Conservation (phyloP, 1,139 yeast species). For the Blastobotrys aristatus region DNA sequence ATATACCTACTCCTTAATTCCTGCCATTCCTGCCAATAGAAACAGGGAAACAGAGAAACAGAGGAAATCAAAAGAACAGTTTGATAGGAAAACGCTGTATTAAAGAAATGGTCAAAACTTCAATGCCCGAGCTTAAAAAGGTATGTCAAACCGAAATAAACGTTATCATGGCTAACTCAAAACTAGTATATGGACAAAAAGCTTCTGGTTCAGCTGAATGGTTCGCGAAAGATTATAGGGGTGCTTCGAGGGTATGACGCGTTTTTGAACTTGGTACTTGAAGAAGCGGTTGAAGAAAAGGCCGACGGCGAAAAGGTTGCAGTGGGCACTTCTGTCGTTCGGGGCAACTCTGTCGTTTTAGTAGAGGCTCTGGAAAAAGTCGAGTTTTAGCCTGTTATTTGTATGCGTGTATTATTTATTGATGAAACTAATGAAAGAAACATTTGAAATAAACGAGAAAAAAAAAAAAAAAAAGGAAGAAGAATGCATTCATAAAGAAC, state of each 20-base stretch:
- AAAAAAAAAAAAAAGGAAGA: neutral
- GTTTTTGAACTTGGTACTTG: slow-evolving; percentile 68
- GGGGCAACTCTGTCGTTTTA: slow-evolving; percentile 43
- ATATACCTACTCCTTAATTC: neutral
- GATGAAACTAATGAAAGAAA: neutral
- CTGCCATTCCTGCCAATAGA: neutral
- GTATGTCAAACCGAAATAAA: slow-evolving; percentile 28
- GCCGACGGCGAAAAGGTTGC: slow-evolving; percentile 46
- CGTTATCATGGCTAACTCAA: neutral
- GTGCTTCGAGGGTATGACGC: slow-evolving; percentile 74
- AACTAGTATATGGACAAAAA: slow-evolving; percentile 71
- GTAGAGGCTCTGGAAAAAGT: slow-evolving; percentile 34
- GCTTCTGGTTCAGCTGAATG: slow-evolving; percentile 65
- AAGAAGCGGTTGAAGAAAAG: slow-evolving; percentile 64
- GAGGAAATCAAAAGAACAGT: neutral
- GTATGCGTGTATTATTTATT: neutral
- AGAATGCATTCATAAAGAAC: neutral
- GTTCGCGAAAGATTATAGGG: slow-evolving; percentile 68
- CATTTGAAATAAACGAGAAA: neutral
- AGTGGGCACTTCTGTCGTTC: slow-evolving; percentile 48
- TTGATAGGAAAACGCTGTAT: too few species aligned
- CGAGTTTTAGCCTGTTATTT: neutral
- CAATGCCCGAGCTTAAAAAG: slow-evolving; percentile 61
- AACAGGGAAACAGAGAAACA: neutral
- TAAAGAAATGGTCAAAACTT: slow-evolving; percentile 24